Evolutionary conservation across 2,329 filamentous ascomycete genomes (phyloP).

Genomic region (Penicillium sp.): DNA sequence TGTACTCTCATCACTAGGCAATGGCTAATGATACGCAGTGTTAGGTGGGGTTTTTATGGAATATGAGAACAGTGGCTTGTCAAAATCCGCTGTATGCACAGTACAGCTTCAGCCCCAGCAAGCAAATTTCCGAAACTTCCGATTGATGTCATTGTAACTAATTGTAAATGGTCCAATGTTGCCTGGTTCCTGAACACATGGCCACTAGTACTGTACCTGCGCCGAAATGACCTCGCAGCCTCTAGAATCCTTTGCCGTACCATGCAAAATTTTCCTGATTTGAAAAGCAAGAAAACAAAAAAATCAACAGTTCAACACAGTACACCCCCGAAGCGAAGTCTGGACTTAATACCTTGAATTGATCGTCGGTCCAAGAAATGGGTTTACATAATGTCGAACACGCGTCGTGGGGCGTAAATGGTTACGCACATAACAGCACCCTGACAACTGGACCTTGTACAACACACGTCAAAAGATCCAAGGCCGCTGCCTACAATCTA

Average conservation of each 20-base stretch:
- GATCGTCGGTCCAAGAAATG: conserved; percentile 4
- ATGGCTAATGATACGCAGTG: neutral
- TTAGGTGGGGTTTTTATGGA: neutral
- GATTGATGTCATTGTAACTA: neutral
- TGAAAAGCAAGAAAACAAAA: neutral
- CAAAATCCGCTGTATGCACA: neutral
- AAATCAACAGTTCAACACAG: no score
- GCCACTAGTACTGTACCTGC: neutral
- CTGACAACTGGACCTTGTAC: neutral
- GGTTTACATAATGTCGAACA: conserved; percentile 5
- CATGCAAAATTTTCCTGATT: neutral
- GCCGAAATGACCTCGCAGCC: neutral
- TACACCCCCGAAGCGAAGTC: conserved; percentile 8
- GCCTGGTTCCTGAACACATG: conserved; percentile 40
- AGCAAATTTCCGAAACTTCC: neutral
- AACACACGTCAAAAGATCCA: neutral
- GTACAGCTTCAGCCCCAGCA: neutral
- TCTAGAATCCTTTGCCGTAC: neutral
- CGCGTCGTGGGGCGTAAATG: conserved; percentile 8
- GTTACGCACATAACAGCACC: neutral
- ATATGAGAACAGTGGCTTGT: neutral
- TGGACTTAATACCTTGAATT: neutral
- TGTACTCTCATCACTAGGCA: neutral
- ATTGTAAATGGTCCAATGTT: neutral
- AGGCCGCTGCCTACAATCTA: neutral